Evolutionary conservation across 2,329 filamentous ascomycete genomes (phyloP).

Genomic region (Cordyceps javanica): DNA sequence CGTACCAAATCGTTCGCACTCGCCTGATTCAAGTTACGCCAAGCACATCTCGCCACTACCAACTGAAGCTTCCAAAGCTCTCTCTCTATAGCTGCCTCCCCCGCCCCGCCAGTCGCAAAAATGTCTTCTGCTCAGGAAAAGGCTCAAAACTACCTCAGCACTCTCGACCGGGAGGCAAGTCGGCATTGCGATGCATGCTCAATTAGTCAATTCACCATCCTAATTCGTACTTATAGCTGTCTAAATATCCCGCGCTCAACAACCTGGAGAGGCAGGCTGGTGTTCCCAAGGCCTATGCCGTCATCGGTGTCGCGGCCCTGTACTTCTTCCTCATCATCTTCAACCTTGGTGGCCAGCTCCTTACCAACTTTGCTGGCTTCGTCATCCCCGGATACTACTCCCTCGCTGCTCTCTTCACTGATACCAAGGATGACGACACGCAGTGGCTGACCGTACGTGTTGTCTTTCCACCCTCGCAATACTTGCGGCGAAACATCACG

Average conservation of each 20-base stretch:
- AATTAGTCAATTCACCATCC: background rate
- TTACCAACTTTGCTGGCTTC: conserved; percentile 83
- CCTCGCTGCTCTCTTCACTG: conserved; percentile 67
- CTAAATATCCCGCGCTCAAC: conserved; percentile 76
- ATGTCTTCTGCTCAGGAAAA: conserved; percentile 73
- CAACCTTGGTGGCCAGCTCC: conserved; percentile 82
- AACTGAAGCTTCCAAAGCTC: background rate
- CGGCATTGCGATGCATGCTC: background rate
- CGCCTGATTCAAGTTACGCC: background rate
- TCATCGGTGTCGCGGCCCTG: conserved; percentile 67
- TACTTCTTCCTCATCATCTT: conserved; percentile 92
- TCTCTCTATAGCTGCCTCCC: too few relatives aligned
- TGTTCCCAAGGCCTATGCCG: conserved; percentile 78
- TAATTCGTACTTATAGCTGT: conserved; percentile 49
- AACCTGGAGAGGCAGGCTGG: conserved; percentile 81
- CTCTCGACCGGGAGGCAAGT: conserved; percentile 78
- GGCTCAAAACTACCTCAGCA: conserved; percentile 67
- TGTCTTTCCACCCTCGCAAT: conserved; percentile 1
- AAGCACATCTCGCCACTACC: background rate
- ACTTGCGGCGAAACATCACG: background rate
- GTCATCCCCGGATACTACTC: conserved; percentile 81
- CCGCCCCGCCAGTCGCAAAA: conserved; percentile 26
- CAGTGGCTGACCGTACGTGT: conserved; percentile 67
- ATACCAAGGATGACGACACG: conserved; percentile 68
- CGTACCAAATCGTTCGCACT: background rate